Evolutionary conservation across 257 asterid species (phyloP).

Genomic region (Scutellaria barbata): DNA sequence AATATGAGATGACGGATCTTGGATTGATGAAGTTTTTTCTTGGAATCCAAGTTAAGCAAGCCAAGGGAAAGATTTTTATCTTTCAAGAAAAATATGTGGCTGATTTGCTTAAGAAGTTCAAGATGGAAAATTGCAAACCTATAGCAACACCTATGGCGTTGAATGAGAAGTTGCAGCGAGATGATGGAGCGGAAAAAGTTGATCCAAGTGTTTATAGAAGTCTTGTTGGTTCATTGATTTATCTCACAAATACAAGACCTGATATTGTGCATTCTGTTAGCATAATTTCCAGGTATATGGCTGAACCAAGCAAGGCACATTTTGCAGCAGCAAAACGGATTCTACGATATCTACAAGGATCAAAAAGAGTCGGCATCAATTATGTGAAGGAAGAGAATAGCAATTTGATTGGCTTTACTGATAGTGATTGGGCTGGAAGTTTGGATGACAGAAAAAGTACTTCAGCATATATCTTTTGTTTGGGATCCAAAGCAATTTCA

Average conservation of each 20-base stretch:
- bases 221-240: background rate
- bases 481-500: too few relatives aligned
- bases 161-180: conserved; percentile 11
- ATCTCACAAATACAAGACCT: background rate
- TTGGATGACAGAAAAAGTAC: too few relatives aligned
- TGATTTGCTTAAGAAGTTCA: background rate
- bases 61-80: background rate
- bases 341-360: too few relatives aligned
- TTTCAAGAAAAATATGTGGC: background rate
- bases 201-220: background rate
- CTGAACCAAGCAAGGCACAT: background rate
- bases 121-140: background rate
- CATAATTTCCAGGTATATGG: background rate
- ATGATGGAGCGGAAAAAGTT: background rate
- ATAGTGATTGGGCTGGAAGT: too few relatives aligned
- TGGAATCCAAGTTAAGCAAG: background rate
- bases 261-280: background rate
- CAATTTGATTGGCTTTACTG: too few relatives aligned
- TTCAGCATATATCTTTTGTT: too few relatives aligned
- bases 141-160: background rate
- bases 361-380: too few relatives aligned
- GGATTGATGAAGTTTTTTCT: background rate
- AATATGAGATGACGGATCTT: conserved; percentile 7
- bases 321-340: too few relatives aligned
- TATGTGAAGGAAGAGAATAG: too few relatives aligned